Evolutionary conservation across 2,329 filamentous ascomycete species (phyloP), one percentile per base, ranked within the genome.

Genomic region (Fusarium succisae): DNA sequence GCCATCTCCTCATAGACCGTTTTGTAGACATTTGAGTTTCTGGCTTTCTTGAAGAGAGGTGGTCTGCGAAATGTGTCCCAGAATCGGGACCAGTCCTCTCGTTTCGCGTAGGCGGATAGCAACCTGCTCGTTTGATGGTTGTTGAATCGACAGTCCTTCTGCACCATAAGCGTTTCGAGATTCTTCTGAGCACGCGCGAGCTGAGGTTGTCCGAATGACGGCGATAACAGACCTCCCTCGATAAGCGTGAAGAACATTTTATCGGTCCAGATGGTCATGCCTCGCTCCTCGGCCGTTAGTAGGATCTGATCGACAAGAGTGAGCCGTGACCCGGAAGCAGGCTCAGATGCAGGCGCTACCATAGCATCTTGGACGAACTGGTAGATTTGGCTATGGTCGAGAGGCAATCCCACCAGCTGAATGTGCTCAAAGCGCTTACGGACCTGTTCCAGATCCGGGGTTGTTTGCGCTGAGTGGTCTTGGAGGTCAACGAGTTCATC

Each of bases 1-100:
- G 87, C 86, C 60, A 91, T 84, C 35, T 83, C 78, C 20, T 79
- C 73, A 77, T 89, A 92, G 32, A 91, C 82, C 39, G 87, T 81
- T 8, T 82, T 80, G 77, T 93, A 94, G 72, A 92, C 83, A 22
- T 79, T 78, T n/a, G 83, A 77, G 1, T 87, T 86, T 26, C 91
- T 88, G 3, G 84, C 75, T 14, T 80, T 78, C 44, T 85, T 81
- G 73, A 87, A 86, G 45, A 87, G 84, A 20, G 90, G 82, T 8
- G 89, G 86, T 63, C 86, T 84, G 62, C 86, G 86, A 85, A 91
- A 93, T 15, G 86, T 78, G 26, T 89, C 84, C 90, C 90, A 92
- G 76, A 93, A 90, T 11, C 83, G 82, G 22, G 85, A 79, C 86
- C 89, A 91, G 72, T 90, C 82, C 24, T 79, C 76, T 66, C 84